These are phyloP conservation scores for Coemansia sp. DNA, from an alignment of 192 early-diverging fungal genomes.

Conservation along the genomic window DNA sequence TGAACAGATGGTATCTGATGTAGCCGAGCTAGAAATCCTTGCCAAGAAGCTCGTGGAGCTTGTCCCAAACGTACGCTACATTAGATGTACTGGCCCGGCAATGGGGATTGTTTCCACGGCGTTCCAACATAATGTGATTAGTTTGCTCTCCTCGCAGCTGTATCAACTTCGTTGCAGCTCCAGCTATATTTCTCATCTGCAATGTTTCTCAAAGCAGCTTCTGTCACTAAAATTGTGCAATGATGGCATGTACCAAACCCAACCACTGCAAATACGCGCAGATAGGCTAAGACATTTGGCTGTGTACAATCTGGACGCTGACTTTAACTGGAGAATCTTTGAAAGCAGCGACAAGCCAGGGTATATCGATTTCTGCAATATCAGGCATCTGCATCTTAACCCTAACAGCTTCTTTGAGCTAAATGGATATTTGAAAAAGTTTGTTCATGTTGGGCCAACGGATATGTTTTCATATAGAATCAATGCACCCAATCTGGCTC, in stretches of 20 bases:
- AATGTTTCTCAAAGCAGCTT: not conserved
- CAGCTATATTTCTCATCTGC: not conserved
- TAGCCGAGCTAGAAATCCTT: not conserved
- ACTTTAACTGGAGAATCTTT: slow-evolving; percentile 1
- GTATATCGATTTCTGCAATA: not conserved
- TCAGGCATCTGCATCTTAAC: not conserved
- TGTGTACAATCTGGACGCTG: not conserved
- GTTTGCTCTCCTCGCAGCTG: not conserved
- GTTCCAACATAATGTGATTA: not conserved
- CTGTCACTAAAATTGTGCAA: not conserved
- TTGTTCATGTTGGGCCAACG: not conserved
- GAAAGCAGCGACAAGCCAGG: not conserved
- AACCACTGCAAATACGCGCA: not conserved
- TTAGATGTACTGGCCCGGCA: not conserved
- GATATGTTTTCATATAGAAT: not conserved
- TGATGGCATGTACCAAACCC: not conserved
- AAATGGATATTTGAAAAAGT: not conserved
- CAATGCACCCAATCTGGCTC: not conserved
- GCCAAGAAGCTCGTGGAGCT: not conserved
- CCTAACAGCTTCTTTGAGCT: not conserved
- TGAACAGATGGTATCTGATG: not conserved
- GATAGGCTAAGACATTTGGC: not conserved
- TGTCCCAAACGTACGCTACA: not conserved
- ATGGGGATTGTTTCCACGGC: not conserved
- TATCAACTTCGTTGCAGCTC: not conserved